Conservation (phyloP, 345 rosid genomes). For the Lepidium aucheri region DNA sequence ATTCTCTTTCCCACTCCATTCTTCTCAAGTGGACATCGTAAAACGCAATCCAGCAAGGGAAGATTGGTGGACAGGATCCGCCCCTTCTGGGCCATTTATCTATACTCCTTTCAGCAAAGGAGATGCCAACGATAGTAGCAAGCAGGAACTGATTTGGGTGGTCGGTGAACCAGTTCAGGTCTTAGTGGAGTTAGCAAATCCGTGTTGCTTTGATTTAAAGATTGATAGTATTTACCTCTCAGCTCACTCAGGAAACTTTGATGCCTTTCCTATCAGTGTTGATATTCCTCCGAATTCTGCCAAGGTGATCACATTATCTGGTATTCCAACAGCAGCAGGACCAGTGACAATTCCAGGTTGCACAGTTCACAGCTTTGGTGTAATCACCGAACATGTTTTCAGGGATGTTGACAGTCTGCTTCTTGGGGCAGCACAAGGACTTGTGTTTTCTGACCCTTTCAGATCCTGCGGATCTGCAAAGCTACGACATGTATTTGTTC, state of each 20-base stretch:
- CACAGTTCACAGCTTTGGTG: constrained; percentile 93
- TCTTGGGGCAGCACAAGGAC: constrained; percentile 96
- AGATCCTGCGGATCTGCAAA: constrained; percentile 87
- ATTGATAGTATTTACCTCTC: constrained; percentile 95
- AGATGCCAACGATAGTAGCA: constrained; percentile 60
- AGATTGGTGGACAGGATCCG: constrained; percentile 99
- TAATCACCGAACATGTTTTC: constrained; percentile 85
- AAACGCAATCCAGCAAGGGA: constrained; percentile 81
- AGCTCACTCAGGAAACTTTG: constrained; percentile 76
- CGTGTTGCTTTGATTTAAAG: constrained; percentile 87
- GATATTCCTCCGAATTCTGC: constrained; percentile 93
- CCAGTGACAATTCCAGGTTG: constrained; percentile 80
- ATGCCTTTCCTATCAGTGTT: constrained; percentile 86
- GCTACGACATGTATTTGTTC: constrained; percentile 67
- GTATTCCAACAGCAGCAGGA: constrained; percentile 87
- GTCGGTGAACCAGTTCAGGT: constrained; percentile 98
- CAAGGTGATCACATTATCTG: constrained; percentile 89
- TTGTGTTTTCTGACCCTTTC: constrained; percentile 98
- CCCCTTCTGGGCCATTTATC: constrained; percentile 96
- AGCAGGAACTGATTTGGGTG: constrained; percentile 86
- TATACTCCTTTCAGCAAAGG: constrained; percentile 98
- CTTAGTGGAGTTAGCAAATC: constrained; percentile 97
- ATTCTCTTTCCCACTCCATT: constrained; percentile 77
- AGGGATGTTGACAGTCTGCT: constrained; percentile 95
- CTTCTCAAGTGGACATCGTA: constrained; percentile 74